Conservation (phyloP, 768 basidiomycete species). For the Tricholomella constricta region DNA sequence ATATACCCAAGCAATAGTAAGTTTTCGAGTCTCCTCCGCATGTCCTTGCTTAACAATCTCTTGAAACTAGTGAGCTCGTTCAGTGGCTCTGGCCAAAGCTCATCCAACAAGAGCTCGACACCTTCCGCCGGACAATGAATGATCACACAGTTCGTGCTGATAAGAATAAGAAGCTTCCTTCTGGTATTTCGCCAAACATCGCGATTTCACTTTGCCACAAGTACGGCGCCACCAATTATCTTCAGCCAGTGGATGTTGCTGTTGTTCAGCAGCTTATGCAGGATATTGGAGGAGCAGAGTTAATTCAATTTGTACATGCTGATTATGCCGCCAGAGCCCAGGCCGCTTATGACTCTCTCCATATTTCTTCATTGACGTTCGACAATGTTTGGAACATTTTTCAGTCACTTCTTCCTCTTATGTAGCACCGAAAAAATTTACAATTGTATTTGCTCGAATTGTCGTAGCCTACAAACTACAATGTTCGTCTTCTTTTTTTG, state of each 20-base stretch:
- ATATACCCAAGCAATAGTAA: conserved; percentile 32
- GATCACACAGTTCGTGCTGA: conserved; percentile 27
- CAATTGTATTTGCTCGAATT: too few relatives aligned
- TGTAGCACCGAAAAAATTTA: too few relatives aligned
- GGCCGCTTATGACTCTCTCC: conserved; percentile 1
- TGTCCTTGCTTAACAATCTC: conserved; percentile 4
- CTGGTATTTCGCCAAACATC: conserved; percentile 35
- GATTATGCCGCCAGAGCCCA: conserved; percentile 23
- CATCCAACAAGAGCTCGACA: conserved; percentile 19
- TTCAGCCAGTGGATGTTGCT: conserved; percentile 23
- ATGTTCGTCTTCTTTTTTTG: too few relatives aligned
- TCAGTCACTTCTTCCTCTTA: too few relatives aligned
- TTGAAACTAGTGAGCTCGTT: conserved; percentile 21
- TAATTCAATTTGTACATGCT: conserved; percentile 31
- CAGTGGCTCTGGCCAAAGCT: conserved; percentile 32
- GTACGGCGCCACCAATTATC: conserved; percentile 30
- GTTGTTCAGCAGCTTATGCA: conserved; percentile 30
- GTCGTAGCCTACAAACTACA: too few relatives aligned
- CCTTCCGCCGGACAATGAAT: conserved; percentile 24
- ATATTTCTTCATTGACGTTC: not conserved
- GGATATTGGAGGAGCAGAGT: conserved; percentile 28
- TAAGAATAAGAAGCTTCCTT: conserved; percentile 34
- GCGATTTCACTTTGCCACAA: conserved; percentile 24
- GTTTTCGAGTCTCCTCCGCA: conserved; percentile 9
- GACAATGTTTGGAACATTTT: conserved; percentile 14